Evolutionary conservation across 23 red algal species (phyloP).

Genomic region (Gracilaria domingensis): DNA sequence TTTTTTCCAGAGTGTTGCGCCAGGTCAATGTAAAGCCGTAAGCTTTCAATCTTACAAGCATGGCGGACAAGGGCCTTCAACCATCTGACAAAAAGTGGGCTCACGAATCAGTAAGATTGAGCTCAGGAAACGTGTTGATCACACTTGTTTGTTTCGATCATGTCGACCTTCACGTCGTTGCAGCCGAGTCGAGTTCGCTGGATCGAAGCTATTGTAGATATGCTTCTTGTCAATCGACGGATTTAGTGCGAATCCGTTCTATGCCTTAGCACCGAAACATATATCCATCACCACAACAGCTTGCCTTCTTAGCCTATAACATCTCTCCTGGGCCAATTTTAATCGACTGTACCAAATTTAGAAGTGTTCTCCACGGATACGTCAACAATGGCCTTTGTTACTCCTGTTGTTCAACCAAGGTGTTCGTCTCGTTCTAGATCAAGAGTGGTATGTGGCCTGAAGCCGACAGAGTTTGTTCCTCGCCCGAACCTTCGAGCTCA

Average conservation of each 20-base stretch:
- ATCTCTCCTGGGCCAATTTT: neutral
- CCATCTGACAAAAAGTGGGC: too few relatives aligned
- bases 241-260: neutral
- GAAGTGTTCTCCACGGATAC: neutral
- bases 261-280: neutral
- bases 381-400: constrained; percentile 15
- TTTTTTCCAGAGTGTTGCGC: too few relatives aligned
- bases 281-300: neutral
- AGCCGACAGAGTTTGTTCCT: neutral
- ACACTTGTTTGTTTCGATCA: too few relatives aligned
- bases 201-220: neutral
- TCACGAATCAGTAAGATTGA: too few relatives aligned
- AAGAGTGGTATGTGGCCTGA: neutral
- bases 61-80: too few relatives aligned
- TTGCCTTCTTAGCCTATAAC: neutral
- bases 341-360: neutral
- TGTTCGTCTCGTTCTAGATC: neutral
- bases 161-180: too few relatives aligned
- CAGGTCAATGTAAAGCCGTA: too few relatives aligned
- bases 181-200: too few relatives aligned
- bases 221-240: neutral
- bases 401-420: neutral
- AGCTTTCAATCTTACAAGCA: too few relatives aligned
- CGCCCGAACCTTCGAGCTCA: constrained; percentile 18
- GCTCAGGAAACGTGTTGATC: too few relatives aligned